A percentile compares a stretch with the other conserved stretches of the same genome.
Evolutionary conservation across 768 basidiomycete genomes (phyloP).

Genomic region (Serendipita sp.): DNA sequence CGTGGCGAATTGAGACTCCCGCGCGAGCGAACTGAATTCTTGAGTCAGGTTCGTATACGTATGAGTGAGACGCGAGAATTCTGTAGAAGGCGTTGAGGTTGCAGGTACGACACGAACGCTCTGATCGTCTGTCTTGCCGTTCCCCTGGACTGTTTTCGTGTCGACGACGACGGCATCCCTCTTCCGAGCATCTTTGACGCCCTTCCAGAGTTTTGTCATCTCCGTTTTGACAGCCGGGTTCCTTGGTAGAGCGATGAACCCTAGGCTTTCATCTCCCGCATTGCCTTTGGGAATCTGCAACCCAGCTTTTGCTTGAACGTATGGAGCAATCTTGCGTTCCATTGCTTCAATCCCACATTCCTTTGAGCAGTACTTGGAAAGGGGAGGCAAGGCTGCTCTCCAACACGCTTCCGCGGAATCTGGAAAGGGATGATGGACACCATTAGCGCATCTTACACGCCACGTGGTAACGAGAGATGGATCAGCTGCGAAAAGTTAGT

Average conservation of each 20-base stretch:
- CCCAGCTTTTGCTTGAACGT: neutral
- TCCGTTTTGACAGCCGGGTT: constrained; percentile 16
- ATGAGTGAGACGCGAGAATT: neutral
- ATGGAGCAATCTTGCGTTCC: constrained; percentile 4
- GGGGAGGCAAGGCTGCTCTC: constrained; percentile 60
- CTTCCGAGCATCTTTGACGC: constrained; percentile 50
- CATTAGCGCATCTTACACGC: constrained; percentile 62
- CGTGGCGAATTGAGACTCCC: constrained; percentile 47
- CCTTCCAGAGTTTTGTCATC: constrained; percentile 53
- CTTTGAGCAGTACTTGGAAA: constrained; percentile 86
- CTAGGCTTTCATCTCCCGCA: constrained; percentile 10
- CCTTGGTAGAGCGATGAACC: constrained; percentile 1
- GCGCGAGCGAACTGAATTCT: constrained; percentile 31
- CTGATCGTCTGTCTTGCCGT: neutral
- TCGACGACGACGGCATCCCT: constrained; percentile 54
- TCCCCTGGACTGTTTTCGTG: constrained; percentile 11
- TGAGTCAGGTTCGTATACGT: constrained; percentile 5
- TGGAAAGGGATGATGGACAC: constrained; percentile 47
- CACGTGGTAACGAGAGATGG: constrained; percentile 57
- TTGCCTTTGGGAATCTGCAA: neutral
- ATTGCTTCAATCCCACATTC: constrained; percentile 48
- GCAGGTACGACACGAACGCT: neutral
- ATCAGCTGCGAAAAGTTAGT: constrained; percentile 30
- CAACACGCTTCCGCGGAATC: constrained; percentile 52
- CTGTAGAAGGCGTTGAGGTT: neutral